Evolutionary conservation across 495 filamentous ascomycete genomes (phyloP), one percentile per base, ranked within the genome.

Genomic region (Parmelia sp.): DNA sequence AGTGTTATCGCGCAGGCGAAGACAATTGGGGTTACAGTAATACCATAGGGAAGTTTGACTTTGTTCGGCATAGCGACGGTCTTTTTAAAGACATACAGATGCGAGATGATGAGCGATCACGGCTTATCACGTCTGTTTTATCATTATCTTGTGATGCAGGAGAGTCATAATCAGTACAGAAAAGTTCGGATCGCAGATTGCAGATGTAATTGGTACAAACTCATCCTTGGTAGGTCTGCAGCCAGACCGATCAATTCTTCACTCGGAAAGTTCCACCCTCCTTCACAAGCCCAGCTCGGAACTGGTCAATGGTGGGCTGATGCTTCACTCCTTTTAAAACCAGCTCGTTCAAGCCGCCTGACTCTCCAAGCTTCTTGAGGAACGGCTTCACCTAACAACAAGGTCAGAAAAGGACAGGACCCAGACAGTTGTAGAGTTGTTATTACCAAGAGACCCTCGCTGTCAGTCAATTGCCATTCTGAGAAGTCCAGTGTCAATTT

Each of bases 1-100:
- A 87, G 86, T 71, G 83, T 99, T 65, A 89, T 98, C 68, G 85
- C 83, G 60, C 90, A 96, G 76, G 90, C 91, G 70, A 92, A 86
- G 77, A 92, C 90, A 29, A 87, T 95, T 67, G 94, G 95, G 27
- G 85, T 98, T 60, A 81, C 86, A 55, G 86, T 98, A 59, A 80
- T 90, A 47, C 83, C 88, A 61, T 98, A 69, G 79, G 14, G 14
- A 10, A 25, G 17, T 4, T 29, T 35, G 27, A 27, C 21, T 49
- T 19, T 44, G n/a, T 42, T 40, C 25, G 55, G 49, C 49, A 62
- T 57, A 58, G 64, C 64, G 58, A 40, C 29, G 64, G 51, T 47
- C 37, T 58, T 15, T n/a, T 11, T 25, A 8, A 39, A 44, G 58
- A 49, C 15, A 64, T 12, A 27, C 8, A 12, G 7, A 0, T 33